These are phyloP conservation scores for Pezicula rhizophila DNA, from an alignment of 2,329 filamentous ascomycete species.

Conservation along the genomic window DNA sequence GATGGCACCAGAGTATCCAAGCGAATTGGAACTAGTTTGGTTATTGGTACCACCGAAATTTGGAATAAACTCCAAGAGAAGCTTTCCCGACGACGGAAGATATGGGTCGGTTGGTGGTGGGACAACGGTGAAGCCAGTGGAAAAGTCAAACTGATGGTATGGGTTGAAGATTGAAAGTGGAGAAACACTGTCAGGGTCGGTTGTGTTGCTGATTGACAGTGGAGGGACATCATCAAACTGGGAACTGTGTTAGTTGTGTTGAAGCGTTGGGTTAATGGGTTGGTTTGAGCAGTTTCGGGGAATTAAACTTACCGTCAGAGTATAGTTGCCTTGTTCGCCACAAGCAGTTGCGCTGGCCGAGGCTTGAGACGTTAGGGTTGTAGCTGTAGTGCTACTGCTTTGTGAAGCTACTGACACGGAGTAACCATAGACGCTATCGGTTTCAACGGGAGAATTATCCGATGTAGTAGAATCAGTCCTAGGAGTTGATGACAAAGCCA, in stretches of 20 bases:
- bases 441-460: background rate
- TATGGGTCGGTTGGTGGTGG: slow-evolving; percentile 26
- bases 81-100: slow-evolving; percentile 23
- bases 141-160: slow-evolving; percentile 30
- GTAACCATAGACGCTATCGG: too few species aligned
- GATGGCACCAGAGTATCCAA: slow-evolving; percentile 23
- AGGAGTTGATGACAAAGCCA: background rate
- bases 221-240: slow-evolving; percentile 28
- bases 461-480: background rate
- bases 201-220: slow-evolving; percentile 15
- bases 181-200: slow-evolving; percentile 8
- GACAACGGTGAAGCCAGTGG: slow-evolving; percentile 28
- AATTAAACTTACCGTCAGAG: slow-evolving; percentile 18
- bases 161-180: slow-evolving; percentile 25
- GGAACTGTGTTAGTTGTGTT: slow-evolving; percentile 4
- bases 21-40: slow-evolving; percentile 12
- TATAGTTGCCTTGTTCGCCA: slow-evolving; percentile 22
- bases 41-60: slow-evolving; percentile 16
- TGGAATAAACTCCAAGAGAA: slow-evolving; percentile 27
- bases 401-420: background rate
- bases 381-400: slow-evolving; percentile 4
- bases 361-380: slow-evolving; percentile 5
- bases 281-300: background rate
- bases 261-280: too few species aligned
- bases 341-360: slow-evolving; percentile 14